These are phyloP conservation scores for Syzygium aqueum DNA, from an alignment of 345 rosid species.

Conservation along the genomic window DNA sequence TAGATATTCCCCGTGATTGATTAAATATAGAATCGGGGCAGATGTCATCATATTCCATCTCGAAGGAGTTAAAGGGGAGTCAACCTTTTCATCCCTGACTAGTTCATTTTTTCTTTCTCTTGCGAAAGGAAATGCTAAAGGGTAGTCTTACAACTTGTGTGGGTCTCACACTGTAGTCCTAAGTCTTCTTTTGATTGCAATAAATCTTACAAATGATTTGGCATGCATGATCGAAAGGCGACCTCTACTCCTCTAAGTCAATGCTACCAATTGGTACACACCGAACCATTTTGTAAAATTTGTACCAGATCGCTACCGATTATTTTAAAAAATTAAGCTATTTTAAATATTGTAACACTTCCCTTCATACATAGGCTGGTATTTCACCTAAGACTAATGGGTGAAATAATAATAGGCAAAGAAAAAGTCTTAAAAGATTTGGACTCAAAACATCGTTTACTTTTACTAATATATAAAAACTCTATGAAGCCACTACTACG, in stretches of 20 bases:
- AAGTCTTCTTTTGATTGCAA: neutral
- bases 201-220: neutral
- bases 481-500: neutral
- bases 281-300: neutral
- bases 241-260: neutral
- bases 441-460: neutral
- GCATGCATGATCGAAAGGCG: neutral
- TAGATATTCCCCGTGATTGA: neutral
- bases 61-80: neutral
- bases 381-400: neutral
- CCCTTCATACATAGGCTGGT: neutral
- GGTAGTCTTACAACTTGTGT: neutral
- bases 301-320: neutral
- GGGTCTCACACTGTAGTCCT: neutral
- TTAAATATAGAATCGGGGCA: neutral
- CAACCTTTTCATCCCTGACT: neutral
- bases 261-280: neutral
- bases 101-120: neutral
- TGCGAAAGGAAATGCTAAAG: neutral
- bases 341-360: neutral
- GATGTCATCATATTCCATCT: neutral
- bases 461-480: too few species aligned
- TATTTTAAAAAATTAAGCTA: neutral
- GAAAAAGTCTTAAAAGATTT: neutral
- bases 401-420: neutral